Base-by-base conservation (phyloP, 495 filamentous ascomycete genomes). In the Trichoderma parareesei region DNA sequence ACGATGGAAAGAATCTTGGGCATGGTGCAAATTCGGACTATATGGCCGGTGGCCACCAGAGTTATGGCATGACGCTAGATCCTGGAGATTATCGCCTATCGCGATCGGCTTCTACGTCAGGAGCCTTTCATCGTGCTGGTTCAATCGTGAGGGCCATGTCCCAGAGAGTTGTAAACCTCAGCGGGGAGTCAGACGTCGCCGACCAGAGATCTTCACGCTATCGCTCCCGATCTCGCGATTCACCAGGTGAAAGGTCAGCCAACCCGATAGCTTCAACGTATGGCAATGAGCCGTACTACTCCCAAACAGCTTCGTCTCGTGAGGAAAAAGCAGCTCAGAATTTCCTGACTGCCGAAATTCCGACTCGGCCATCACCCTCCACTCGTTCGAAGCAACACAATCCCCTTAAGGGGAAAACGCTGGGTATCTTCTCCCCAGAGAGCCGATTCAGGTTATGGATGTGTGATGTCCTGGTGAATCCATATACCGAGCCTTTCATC, bases 101-200 rank as follows among this genome's bases (percentile, higher is more conserved):
- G 5, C 76, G 82, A 55, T 76, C 78, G 38, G 71, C 79, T 37
- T 77, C 84, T 9, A 83, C 85, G 11, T 81, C 81, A 61, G 84
- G 88, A 49, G 87, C 91, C 43, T 74, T 96, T 63, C 82, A 83
- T 27, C 81, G 91, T 68, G 90, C 94, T 64, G 90, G 92, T 41
- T 95, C 93, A 4, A 94, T 98, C 70, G 88, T 99, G 75, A 89
- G 92, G 69, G 92, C 92, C 68, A 95, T 98, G 86, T 97, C 95
- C 20, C 92, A 97, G 76, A 92, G 94, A 74, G 92, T 99, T 65
- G 94, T 98, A 70, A 97, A 97, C 72, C 80, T 99, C 65, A 96
- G 93, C 77, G 96, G 94, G 71, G 85, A 87, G 60, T 77, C 75
- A 2, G 92, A 97, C 67, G 77, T 90, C 43, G 82, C 94, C 20